Conservation (phyloP, 495 filamentous ascomycete genomes). For the Xylaria venustula region DNA sequence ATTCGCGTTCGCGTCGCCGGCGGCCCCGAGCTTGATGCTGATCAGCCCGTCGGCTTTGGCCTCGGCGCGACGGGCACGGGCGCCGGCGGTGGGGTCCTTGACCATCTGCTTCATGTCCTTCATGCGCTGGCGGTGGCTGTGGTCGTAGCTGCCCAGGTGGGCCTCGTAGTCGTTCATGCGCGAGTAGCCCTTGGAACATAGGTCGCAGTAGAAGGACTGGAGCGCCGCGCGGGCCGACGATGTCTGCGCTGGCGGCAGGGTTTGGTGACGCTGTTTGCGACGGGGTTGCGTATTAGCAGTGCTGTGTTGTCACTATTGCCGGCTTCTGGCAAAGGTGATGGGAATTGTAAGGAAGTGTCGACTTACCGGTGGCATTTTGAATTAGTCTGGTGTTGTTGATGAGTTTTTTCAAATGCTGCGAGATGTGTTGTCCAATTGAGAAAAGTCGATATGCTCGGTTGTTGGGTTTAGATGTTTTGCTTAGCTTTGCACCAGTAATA, state of each 20-base stretch:
- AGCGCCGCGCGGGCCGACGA: constrained; percentile 82
- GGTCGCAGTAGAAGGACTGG: constrained; percentile 83
- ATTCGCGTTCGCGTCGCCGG: constrained; percentile 3
- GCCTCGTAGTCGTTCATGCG: constrained; percentile 71
- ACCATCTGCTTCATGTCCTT: constrained; percentile 68
- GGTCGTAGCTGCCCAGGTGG: constrained; percentile 69
- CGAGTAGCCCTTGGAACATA: constrained; percentile 68
- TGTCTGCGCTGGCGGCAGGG: constrained; percentile 62
- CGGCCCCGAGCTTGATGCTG: constrained; percentile 52
- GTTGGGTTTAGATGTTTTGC: background rate
- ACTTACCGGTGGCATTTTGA: constrained; percentile 48
- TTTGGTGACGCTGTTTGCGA: constrained; percentile 43
- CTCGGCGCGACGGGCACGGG: constrained; percentile 68
- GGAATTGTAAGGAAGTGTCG: background rate
- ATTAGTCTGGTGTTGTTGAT: background rate
- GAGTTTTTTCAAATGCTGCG: no score
- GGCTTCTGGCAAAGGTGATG: background rate
- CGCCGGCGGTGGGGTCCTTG: constrained; percentile 54
- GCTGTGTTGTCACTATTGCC: background rate
- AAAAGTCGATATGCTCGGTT: background rate
- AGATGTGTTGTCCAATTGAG: no score
- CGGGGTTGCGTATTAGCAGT: background rate
- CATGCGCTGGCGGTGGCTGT: constrained; percentile 65
- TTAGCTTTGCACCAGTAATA: background rate
- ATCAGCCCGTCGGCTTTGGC: constrained; percentile 65